A percentile compares a stretch with the other conserved stretches of the same genome.
These are phyloP conservation scores for Ambrosia hybrid DNA, from an alignment of 140 eudicot species.

Conservation along the genomic window DNA sequence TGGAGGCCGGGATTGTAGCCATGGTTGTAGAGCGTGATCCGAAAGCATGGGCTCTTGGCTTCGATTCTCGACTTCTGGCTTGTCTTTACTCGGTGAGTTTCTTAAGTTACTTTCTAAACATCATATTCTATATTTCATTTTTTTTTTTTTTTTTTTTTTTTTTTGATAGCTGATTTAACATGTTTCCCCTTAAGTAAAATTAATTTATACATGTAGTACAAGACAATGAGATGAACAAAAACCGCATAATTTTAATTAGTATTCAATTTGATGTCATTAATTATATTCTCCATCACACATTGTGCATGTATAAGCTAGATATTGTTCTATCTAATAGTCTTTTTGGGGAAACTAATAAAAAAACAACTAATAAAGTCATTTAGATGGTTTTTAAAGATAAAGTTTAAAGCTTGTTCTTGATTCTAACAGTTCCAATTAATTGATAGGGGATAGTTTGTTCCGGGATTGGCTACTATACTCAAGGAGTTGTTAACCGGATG, in stretches of 20 bases:
- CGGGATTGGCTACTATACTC: slow-evolving; percentile 85
- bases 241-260: too few species aligned
- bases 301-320: not conserved
- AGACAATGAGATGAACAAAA: not conserved
- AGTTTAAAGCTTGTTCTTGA: not conserved
- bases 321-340: too few species aligned
- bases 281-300: too few species aligned
- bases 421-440: not conserved
- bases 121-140: not conserved
- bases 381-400: not conserved
- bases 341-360: not conserved
- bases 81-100: slow-evolving; percentile 82
- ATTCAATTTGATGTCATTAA: too few species aligned
- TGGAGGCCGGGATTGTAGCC: slow-evolving; percentile 69
- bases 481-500: slow-evolving; percentile 74
- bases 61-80: slow-evolving; percentile 87
- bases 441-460: slow-evolving; percentile 90
- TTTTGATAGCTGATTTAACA: not conserved
- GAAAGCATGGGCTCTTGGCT: slow-evolving; percentile 88
- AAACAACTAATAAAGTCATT: not conserved
- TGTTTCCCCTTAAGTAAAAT: not conserved
- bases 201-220: slow-evolving; percentile 2
- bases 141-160: too few species aligned
- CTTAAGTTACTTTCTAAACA: not conserved
- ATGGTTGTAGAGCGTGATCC: slow-evolving; percentile 67